Conservation (phyloP, 2,329 filamentous ascomycete genomes). For the Scorias spongiosa region DNA sequence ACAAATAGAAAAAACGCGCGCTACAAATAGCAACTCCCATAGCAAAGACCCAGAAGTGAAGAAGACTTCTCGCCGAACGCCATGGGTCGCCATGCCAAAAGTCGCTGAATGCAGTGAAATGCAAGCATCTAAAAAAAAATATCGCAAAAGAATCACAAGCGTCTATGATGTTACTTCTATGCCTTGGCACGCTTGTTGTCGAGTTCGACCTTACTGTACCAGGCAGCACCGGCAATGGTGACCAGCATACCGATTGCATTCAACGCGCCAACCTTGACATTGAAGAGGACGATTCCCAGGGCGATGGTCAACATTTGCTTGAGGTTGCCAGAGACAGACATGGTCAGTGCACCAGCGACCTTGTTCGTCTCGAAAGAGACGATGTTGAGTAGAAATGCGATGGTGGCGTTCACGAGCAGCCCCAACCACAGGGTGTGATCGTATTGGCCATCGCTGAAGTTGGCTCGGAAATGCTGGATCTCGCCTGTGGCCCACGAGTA, state of each 20-base stretch:
- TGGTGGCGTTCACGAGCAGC: conserved; percentile 18
- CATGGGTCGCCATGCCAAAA: too few species aligned
- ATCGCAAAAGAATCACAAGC: too few species aligned
- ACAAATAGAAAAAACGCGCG: too few species aligned
- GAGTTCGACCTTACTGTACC: conserved; percentile 44
- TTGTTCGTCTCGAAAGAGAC: conserved; percentile 25
- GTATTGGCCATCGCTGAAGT: conserved; percentile 11
- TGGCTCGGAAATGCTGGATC: conserved; percentile 10
- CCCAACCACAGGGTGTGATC: conserved; percentile 8
- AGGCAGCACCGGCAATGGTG: conserved; percentile 40
- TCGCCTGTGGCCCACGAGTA: conserved; percentile 41
- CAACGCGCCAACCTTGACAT: conserved; percentile 17
- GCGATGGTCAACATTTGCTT: conserved; percentile 24
- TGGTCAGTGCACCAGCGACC: conserved; percentile 22
- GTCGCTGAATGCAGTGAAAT: too few species aligned
- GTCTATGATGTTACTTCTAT: not conserved
- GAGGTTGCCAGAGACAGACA: conserved; percentile 23
- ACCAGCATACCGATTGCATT: conserved; percentile 42
- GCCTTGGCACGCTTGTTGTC: conserved; percentile 25
- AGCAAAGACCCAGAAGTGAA: too few species aligned
- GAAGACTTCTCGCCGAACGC: too few species aligned
- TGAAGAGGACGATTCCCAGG: conserved; percentile 23
- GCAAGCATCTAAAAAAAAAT: too few species aligned
- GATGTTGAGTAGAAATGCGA: conserved; percentile 22
- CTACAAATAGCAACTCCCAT: too few species aligned